Evolutionary conservation across 257 asterid species (phyloP), one percentile per base, ranked within the genome.

Genomic region (Solanum peruvianum): DNA sequence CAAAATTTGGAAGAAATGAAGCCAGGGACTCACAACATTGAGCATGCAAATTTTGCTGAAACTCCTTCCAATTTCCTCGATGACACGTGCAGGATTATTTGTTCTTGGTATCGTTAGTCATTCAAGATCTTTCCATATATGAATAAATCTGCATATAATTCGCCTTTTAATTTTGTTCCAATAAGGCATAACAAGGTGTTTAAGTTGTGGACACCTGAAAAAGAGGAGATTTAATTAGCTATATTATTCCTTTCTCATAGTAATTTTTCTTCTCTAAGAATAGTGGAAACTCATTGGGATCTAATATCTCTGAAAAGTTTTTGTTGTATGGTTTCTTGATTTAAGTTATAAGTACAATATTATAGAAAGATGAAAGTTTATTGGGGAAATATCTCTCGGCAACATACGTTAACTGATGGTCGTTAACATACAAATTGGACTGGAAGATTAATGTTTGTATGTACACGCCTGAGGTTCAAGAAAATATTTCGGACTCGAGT

Each of bases 51-150:
- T 91, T 0, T 90, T 95, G 45, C 88, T 88, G 94, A 98, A 93
- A 35, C 88, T 89, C 86, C 37, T 85, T 8, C 90, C 87, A 49
- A 95, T 93, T 85, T 93, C 95, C 83, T 93, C 92, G 89, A 94
- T 88, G 62, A 94, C 94, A 86, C 92, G 90, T 9, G 92, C 91
- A 9, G 97, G 97, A 88, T 88, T 91, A 44, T 91, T 88, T 67
- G 92, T 92, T 93, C 93, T 92, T 3, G 96, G 98, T 95, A 95
- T 93, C 37, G 98, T 93, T 10, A 94, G 90, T 3, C 98, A 94
- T 89, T 93, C 96, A 2, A 95, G 95, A 81, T 93, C 89, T 88
- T 87, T 21, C 98, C 96, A 95, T 23, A 56, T 49, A 3, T 82
- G 90, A 37, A 95, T 86, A 18, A 97, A 95, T 33, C 78, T 86